Base-by-base conservation (phyloP, 2,329 filamentous ascomycete species). In the Periconia digitata region DNA sequence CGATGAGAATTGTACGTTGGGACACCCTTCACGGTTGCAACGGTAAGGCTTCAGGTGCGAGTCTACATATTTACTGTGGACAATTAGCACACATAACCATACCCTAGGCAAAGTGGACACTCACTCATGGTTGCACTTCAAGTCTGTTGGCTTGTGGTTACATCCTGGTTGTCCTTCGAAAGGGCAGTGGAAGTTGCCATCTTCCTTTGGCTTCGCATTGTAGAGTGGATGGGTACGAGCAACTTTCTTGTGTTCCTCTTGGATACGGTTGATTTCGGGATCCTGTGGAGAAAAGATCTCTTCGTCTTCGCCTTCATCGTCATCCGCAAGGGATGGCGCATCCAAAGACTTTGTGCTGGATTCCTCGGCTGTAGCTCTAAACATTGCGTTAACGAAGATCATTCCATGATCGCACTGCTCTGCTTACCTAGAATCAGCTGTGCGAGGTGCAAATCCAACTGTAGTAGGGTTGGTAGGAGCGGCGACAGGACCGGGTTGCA, bases 71-170 rank as follows among this genome's bases (percentile, higher is more conserved):
- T 97, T 97, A 82, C 92, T 96, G 69, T 41, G 43, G 35, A 36
- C 23, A 59, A 54, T 63, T 51, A 69, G 49, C n/a, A n/a, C n/a
- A 8, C 3, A 15, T 17, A 16, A 8, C 17, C 10, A 16, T 3
- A 6, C 10, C 16, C 24, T 12, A 17, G 15, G 22, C 21, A 32
- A 44, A 37, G 17, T 34, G 27, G 16, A 38, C 51, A 76, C 90
- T 83, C 86, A 95, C 92, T 96, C 92, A 70, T 96, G 97, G 76
- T 96, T 95, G 85, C 92, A 96, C 83, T 96, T 96, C 62, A 97
- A 88, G 78, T 95, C 94, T 67, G 95, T 94, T 35, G 92, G 85
- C 76, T 89, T 89, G 84, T 96, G 92, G 72, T 83, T 88, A 82
- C 92, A 97, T 66, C 85, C 79, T 43, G 81, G 76, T 48, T 79